Evolutionary conservation across 1,284 basidiomycete species (phyloP).

Genomic region (Kalmanozyma brasiliensis): DNA sequence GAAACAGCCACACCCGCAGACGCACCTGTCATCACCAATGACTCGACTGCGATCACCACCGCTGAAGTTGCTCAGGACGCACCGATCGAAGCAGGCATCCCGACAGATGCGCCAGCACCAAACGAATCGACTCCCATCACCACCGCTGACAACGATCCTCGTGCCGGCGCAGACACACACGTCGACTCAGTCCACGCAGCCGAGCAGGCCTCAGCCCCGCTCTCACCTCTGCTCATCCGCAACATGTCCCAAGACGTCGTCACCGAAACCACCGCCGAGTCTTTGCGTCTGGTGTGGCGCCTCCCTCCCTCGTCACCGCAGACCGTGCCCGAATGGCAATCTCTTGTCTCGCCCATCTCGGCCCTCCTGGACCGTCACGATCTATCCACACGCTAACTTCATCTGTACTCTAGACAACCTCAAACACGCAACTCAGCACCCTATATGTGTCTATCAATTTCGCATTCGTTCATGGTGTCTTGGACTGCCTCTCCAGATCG

Average conservation of each 20-base stretch:
- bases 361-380: slow-evolving; percentile 25
- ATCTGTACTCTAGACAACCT: not conserved
- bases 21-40: too few species aligned
- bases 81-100: too few species aligned
- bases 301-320: not conserved
- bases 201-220: not conserved
- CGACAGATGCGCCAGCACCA: too few species aligned
- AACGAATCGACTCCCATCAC: slow-evolving; percentile 6
- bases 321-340: slow-evolving; percentile 10
- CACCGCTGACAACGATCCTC: slow-evolving; percentile 3
- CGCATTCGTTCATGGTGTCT: too few species aligned
- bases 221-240: slow-evolving; percentile 18
- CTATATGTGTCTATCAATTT: too few species aligned
- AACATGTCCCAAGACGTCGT: slow-evolving; percentile 30
- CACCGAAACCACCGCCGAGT: slow-evolving; percentile 23
- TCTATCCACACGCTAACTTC: slow-evolving; percentile 20
- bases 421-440: too few species aligned
- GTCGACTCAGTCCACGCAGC: not conserved
- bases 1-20: too few species aligned
- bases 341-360: slow-evolving; percentile 21
- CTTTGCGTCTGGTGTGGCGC: slow-evolving; percentile 27
- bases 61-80: too few species aligned
- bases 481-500: slow-evolving; percentile 27
- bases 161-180: not conserved
- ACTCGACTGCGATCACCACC: too few species aligned